Evolutionary conservation across 2,329 filamentous ascomycete species (phyloP), one percentile per base, ranked within the genome.

Genomic region (Colletotrichum eremochloae): DNA sequence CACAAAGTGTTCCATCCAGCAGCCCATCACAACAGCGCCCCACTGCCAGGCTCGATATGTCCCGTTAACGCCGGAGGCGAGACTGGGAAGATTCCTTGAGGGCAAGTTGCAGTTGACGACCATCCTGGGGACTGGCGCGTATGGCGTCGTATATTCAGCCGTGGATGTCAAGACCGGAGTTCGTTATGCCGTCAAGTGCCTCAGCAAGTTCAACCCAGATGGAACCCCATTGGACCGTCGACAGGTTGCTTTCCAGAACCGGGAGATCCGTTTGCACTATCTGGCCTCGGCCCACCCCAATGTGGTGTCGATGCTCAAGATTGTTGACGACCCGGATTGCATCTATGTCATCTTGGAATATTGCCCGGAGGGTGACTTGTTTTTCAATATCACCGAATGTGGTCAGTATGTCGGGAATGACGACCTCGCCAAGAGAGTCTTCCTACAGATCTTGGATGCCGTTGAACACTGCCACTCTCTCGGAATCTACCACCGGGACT

Each of bases 291-390:
- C 91, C 74, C 96, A 99, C 81, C 91, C 92, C 79, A 98, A 98
- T 82, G 94, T 99, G 75, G 95, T 98, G 74, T 96, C 95, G 77
- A 90, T 99, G 87, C 88, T 94, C 77, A 95, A 96, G 87, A 97
- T 98, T 79, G 90, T 98, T 86, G 94, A 97, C 83, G 92, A 93
- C 78, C 87, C 90, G 73, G 95, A 98, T 82, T 98, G 95, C 88
- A 97, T 95, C 75, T 98, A 94, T 84, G 96, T 98, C 78, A 93
- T 99, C 76, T 89, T 99, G 81, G 96, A 99, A 83, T 98, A 95
- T 83, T 98, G 96, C 85, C 94, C 95, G 8, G 96, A 98, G 82
- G 96, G 96, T 79, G 96, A 99, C 81, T 85, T 99, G 75, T 99
- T 99, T 84, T 93, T 93, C 82, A 98, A 97, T 85, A 99, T 99